phyloP scores from a whole-genome alignment of 805 yeast genomes.

The Wickerhamiella kazuoi region DNA sequence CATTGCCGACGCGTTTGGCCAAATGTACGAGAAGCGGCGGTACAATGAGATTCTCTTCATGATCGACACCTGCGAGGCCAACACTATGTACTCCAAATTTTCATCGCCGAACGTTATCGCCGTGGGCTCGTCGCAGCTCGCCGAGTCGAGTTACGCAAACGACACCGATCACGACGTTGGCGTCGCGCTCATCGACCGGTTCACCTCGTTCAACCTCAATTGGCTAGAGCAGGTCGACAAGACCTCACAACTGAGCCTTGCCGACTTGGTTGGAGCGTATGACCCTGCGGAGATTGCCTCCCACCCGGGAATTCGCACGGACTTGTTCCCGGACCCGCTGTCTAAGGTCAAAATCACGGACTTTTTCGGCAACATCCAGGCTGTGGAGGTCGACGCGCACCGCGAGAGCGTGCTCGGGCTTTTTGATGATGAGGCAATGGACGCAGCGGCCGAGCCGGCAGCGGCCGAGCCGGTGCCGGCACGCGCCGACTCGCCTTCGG shows the following conservation, averaged over 20 bases:
- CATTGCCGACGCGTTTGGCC: slow-evolving; percentile 91
- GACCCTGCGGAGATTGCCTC: slow-evolving; percentile 77
- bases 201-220: slow-evolving; percentile 81
- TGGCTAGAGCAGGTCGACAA: slow-evolving; percentile 53
- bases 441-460: not conserved
- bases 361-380: slow-evolving; percentile 84
- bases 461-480: not conserved
- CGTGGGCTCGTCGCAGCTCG: slow-evolving; percentile 77
- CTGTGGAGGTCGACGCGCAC: slow-evolving; percentile 40
- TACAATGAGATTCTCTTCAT: slow-evolving; percentile 91
- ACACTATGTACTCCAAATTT: slow-evolving; percentile 86
- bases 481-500: not conserved
- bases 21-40: slow-evolving; percentile 89
- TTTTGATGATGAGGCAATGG: not conserved
- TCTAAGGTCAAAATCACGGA: slow-evolving; percentile 67
- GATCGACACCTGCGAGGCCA: slow-evolving; percentile 98
- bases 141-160: slow-evolving; percentile 86
- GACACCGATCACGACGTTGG: slow-evolving; percentile 93
- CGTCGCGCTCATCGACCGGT: slow-evolving; percentile 93
- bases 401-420: not conserved
- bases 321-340: slow-evolving; percentile 49
- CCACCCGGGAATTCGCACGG: slow-evolving; percentile 82
- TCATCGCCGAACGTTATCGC: slow-evolving; percentile 85
- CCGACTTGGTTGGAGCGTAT: slow-evolving; percentile 71
- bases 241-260: slow-evolving; percentile 55